These are phyloP conservation scores for Tylopilus subfusipes DNA, from an alignment of 768 basidiomycete species.

Conservation along the genomic window DNA sequence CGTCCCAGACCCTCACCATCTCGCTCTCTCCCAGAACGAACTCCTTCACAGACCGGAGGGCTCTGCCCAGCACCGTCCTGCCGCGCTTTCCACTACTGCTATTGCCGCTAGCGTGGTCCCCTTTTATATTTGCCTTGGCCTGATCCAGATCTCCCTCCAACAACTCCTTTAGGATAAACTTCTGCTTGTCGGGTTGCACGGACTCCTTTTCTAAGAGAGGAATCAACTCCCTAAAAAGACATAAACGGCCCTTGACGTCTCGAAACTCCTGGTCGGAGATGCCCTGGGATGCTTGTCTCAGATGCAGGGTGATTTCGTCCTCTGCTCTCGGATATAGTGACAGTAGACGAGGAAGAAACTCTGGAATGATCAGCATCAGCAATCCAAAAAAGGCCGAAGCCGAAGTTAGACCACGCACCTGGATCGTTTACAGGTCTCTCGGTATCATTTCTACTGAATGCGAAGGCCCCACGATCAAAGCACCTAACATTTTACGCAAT, in stretches of 20 bases:
- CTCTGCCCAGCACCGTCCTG: background rate
- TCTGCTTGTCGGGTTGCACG: background rate
- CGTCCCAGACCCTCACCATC: background rate
- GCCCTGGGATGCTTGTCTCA: background rate
- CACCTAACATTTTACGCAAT: background rate
- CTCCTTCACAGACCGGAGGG: background rate
- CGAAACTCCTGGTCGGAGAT: constrained; percentile 15
- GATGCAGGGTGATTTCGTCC: background rate
- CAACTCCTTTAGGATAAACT: background rate
- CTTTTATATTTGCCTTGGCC: background rate
- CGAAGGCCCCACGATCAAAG: constrained; percentile 16
- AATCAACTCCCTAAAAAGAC: constrained; percentile 5
- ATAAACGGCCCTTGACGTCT: constrained; percentile 15
- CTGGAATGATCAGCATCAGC: background rate
- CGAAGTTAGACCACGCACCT: constrained; percentile 1
- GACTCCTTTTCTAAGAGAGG: background rate
- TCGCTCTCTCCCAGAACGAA: background rate
- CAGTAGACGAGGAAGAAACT: constrained; percentile 4
- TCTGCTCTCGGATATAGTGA: constrained; percentile 14
- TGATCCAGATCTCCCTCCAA: constrained; percentile 6
- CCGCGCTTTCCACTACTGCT: background rate
- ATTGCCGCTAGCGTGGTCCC: background rate
- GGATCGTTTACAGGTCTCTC: background rate
- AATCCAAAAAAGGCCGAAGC: background rate
- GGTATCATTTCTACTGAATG: background rate